These are phyloP conservation scores for Micractinium sp. DNA, from an alignment of 139 green algal species.

Conservation along the genomic window DNA sequence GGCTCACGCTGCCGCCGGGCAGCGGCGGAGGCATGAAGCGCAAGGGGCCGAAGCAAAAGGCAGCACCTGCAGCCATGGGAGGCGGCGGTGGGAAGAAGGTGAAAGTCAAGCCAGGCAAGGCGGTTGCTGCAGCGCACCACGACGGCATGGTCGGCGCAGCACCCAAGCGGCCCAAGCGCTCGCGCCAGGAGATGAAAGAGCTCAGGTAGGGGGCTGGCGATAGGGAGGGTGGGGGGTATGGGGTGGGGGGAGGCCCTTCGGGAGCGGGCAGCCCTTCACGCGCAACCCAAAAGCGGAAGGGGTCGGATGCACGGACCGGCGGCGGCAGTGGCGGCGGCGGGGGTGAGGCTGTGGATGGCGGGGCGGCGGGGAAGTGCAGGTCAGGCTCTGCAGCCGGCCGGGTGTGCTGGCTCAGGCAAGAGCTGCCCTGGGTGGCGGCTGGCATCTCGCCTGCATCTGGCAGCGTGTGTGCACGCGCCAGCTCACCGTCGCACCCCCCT, in stretches of 20 bases:
- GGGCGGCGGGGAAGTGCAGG: no score
- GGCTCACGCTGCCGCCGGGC: slow-evolving; percentile 15
- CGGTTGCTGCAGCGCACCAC: background rate
- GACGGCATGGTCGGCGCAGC: background rate
- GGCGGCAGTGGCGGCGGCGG: no score
- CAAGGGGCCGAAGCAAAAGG: slow-evolving; percentile 3
- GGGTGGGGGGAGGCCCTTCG: no score
- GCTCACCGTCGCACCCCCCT: background rate
- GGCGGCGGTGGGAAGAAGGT: background rate
- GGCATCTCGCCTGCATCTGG: background rate
- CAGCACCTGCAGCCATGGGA: background rate
- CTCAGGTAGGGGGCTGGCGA: slow-evolving; percentile 1
- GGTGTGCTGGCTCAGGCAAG: no score
- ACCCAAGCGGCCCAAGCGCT: slow-evolving; percentile 1
- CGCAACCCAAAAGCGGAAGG: no score
- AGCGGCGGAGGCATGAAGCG: background rate
- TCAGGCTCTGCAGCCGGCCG: no score
- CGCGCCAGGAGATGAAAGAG: slow-evolving; percentile 7
- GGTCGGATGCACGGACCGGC: no score
- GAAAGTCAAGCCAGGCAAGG: background rate
- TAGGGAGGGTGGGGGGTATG: background rate
- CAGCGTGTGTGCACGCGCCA: no score
- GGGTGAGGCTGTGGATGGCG: no score
- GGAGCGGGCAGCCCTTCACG: background rate
- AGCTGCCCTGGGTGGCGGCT: no score